Evolutionary conservation across 495 filamentous ascomycete species (phyloP).

Genomic region (Aspergillus kassunensis): DNA sequence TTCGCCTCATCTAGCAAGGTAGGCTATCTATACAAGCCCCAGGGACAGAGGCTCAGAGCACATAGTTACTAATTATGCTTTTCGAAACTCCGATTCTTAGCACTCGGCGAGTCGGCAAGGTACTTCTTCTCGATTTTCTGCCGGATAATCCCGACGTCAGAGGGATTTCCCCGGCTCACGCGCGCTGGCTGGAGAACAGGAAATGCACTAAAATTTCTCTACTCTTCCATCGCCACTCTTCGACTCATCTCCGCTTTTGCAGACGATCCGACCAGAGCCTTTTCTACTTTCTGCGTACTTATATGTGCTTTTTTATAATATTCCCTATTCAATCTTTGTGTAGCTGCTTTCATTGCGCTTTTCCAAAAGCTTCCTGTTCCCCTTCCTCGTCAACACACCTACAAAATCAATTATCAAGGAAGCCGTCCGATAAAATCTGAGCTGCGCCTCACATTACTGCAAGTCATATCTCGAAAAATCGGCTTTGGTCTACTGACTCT

Average conservation of each 20-base stretch:
- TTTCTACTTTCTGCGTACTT: neutral
- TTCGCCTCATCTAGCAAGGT: too few relatives aligned
- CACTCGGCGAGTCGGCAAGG: too few relatives aligned
- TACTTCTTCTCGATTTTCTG: constrained; percentile 50
- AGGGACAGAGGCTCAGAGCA: too few relatives aligned
- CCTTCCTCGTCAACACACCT: too few relatives aligned
- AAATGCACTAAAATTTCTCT: constrained; percentile 13
- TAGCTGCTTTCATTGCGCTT: neutral
- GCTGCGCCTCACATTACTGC: neutral
- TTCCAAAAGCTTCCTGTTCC: too few relatives aligned
- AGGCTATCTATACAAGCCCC: too few relatives aligned
- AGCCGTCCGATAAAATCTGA: too few relatives aligned
- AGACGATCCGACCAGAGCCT: neutral
- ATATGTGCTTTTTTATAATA: too few relatives aligned
- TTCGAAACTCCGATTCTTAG: too few relatives aligned
- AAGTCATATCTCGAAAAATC: neutral
- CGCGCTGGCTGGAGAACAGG: neutral
- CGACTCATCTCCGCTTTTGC: constrained; percentile 10
- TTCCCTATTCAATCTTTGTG: constrained; percentile 1
- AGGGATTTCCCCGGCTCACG: constrained; percentile 4
- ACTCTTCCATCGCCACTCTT: constrained; percentile 19
- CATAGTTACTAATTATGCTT: constrained; percentile 64
- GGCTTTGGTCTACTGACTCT: neutral
- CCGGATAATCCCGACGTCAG: constrained; percentile 21
- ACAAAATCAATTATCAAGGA: too few relatives aligned